phyloP scores from a whole-genome alignment of 805 yeast species.

The Clavispora vitiphila region DNA sequence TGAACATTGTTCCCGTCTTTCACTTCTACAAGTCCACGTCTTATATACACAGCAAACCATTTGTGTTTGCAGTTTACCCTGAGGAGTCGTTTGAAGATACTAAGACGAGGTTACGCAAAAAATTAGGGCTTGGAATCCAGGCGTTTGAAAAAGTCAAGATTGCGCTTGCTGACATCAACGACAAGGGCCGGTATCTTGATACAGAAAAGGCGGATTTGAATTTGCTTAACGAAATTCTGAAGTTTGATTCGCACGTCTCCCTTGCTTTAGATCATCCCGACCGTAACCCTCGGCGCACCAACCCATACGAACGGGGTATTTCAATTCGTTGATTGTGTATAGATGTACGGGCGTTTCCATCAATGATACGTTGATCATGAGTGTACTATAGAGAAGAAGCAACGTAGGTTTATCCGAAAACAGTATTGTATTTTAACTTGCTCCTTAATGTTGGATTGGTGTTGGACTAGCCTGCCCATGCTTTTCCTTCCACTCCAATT shows the following conservation, averaged over 20 bases:
- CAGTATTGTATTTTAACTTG: too few relatives aligned
- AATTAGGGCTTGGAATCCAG: constrained; percentile 70
- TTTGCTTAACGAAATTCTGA: constrained; percentile 49
- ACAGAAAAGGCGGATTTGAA: constrained; percentile 48
- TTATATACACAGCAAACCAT: constrained; percentile 78
- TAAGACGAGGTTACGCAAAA: constrained; percentile 58
- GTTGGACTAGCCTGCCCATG: too few relatives aligned
- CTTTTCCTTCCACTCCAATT: constrained; percentile 13
- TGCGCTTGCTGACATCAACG: constrained; percentile 45
- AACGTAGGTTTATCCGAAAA: too few relatives aligned
- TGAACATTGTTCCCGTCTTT: constrained; percentile 56
- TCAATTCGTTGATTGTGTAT: constrained; percentile 21
- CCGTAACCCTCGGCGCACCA: constrained; percentile 47
- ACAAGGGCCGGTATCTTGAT: constrained; percentile 41
- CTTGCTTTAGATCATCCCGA: constrained; percentile 89
- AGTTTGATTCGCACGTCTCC: constrained; percentile 39
- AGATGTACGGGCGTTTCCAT: not conserved
- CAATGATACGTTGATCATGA: constrained; percentile 2
- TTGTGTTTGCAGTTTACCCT: constrained; percentile 65
- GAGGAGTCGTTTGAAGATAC: constrained; percentile 63
- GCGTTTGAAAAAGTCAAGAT: constrained; percentile 75
- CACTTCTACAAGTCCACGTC: constrained; percentile 72
- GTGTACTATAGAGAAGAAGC: too few relatives aligned
- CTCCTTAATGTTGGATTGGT: too few relatives aligned
- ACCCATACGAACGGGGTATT: constrained; percentile 38